These are phyloP conservation scores for Ustilago curta DNA, from an alignment of 1,284 basidiomycete species.

Conservation along the genomic window DNA sequence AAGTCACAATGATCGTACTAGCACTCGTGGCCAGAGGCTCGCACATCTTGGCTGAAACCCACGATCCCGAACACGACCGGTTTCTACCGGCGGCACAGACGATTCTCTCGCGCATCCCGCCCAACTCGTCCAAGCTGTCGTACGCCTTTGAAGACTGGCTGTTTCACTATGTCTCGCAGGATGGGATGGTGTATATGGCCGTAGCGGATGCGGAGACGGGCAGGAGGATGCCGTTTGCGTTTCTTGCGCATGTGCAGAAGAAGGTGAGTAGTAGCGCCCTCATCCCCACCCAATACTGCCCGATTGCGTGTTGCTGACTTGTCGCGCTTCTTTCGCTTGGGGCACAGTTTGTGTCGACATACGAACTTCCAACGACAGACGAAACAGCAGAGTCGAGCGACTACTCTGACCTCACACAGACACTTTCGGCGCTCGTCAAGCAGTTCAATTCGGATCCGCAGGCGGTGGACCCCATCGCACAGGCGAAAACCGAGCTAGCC, in stretches of 20 bases:
- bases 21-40: constrained; percentile 61
- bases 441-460: constrained; percentile 90
- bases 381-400: constrained; percentile 15
- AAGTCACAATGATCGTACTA: constrained; percentile 59
- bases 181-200: constrained; percentile 82
- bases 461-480: constrained; percentile 82
- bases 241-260: constrained; percentile 86
- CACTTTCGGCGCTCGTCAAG: constrained; percentile 70
- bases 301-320: neutral
- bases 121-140: constrained; percentile 91
- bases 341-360: constrained; percentile 47
- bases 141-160: constrained; percentile 80
- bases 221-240: constrained; percentile 88
- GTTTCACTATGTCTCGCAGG: constrained; percentile 83
- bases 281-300: neutral
- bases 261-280: no score
- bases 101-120: constrained; percentile 93
- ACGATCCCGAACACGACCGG: constrained; percentile 56
- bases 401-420: constrained; percentile 28
- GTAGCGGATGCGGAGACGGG: constrained; percentile 86
- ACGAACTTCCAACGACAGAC: constrained; percentile 14
- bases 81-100: constrained; percentile 79
- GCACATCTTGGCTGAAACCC: constrained; percentile 57
- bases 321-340: neutral
- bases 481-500: constrained; percentile 89